Percentiles rank a stretch among this genome's conserved stretches.
Conservation (phyloP, 75 land plant genomes). For the Gnetum montanum region DNA sequence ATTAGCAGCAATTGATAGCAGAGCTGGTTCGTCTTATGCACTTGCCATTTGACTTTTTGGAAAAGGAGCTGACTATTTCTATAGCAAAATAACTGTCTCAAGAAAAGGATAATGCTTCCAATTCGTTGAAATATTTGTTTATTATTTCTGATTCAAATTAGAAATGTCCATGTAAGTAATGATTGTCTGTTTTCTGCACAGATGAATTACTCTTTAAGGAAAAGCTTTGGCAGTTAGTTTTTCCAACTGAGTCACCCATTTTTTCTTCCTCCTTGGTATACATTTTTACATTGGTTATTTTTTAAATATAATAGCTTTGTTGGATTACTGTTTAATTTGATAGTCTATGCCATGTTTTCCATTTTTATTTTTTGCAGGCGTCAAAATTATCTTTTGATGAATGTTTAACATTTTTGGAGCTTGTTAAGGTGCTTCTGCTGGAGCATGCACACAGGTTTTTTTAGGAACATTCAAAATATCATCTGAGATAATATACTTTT, state of each 20-base stretch:
- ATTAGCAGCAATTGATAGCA: constrained; percentile 64
- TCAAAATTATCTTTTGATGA: constrained; percentile 69
- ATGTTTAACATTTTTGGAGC: constrained; percentile 65
- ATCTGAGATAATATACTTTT: no score
- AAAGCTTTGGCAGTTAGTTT: constrained; percentile 66
- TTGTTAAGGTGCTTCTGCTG: constrained; percentile 65
- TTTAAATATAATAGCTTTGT: not conserved
- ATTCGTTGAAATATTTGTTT: not conserved
- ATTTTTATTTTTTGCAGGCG: constrained; percentile 29
- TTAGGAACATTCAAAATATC: no score
- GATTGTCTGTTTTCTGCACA: constrained; percentile 15
- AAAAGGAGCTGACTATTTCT: not conserved
- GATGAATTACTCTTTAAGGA: constrained; percentile 75
- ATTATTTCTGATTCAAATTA: no score
- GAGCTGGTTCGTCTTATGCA: constrained; percentile 45
- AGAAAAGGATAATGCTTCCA: not conserved
- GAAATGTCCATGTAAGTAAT: not conserved
- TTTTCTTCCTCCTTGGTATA: constrained; percentile 62
- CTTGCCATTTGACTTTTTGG: not conserved
- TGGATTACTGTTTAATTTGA: not conserved
- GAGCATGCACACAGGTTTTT: constrained; percentile 70
- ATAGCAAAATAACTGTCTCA: not conserved
- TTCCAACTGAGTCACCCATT: constrained; percentile 64
- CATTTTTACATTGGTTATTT: not conserved
- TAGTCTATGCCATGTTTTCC: not conserved